Percentiles rank a stretch among this genome's conserved stretches.
phyloP scores from a whole-genome alignment of 2,329 filamentous ascomycete genomes.

The Cladophialophora yegresii region DNA sequence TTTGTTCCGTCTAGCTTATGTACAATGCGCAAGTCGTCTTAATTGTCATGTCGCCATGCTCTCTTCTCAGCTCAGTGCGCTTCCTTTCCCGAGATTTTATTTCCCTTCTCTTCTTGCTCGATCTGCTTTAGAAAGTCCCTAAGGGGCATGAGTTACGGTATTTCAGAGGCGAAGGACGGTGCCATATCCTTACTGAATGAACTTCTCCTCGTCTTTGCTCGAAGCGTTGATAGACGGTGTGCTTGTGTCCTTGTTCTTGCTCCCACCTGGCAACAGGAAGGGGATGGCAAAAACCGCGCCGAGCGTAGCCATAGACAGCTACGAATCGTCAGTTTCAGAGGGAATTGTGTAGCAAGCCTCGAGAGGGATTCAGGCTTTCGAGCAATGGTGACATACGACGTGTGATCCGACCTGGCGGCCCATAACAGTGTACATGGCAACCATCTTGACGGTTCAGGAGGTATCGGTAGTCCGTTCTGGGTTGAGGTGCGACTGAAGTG shows the following conservation, averaged over 20 bases:
- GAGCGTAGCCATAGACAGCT: conserved; percentile 65
- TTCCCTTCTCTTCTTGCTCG: conserved; percentile 52
- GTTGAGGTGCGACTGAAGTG: neutral
- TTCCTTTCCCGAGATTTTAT: conserved; percentile 36
- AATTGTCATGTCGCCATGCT: conserved; percentile 1
- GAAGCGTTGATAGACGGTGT: conserved; percentile 63
- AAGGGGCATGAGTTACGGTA: conserved; percentile 15
- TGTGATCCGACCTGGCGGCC: conserved; percentile 57
- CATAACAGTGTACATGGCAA: conserved; percentile 54
- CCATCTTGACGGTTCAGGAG: conserved; percentile 46
- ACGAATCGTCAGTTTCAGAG: conserved; percentile 26
- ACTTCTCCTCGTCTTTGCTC: conserved; percentile 69
- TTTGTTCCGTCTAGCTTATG: conserved; percentile 29
- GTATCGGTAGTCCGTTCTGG: neutral
- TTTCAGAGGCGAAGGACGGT: conserved; percentile 2
- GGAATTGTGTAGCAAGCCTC: neutral
- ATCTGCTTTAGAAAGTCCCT: conserved; percentile 56
- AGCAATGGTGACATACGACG: conserved; percentile 43
- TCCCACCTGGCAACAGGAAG: conserved; percentile 50
- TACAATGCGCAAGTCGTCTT: conserved; percentile 24
- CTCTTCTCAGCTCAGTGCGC: conserved; percentile 30
- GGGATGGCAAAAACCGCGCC: conserved; percentile 52
- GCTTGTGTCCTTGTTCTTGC: conserved; percentile 51
- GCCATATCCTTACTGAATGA: conserved; percentile 61
- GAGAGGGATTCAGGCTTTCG: neutral